Conservation (phyloP, 1,284 basidiomycete genomes). For the Papiliotrema fonsecae region DNA sequence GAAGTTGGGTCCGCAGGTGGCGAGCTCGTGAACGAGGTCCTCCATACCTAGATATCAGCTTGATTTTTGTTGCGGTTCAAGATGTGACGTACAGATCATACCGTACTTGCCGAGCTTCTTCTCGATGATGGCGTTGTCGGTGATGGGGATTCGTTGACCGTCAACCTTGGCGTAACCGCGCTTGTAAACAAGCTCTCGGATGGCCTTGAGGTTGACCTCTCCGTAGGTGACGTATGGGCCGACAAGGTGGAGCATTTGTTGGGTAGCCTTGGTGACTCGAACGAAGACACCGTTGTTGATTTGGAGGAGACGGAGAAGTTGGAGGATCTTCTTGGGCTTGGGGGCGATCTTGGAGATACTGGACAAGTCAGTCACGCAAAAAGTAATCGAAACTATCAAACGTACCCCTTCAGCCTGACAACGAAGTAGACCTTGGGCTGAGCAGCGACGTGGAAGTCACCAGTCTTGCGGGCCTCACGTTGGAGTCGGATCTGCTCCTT, state of each 20-base stretch:
- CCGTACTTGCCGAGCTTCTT: conserved; percentile 86
- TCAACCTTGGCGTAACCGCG: conserved; percentile 98
- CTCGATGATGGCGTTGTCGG: conserved; percentile 93
- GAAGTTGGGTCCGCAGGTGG: conserved; percentile 95
- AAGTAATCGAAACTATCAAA: conserved; percentile 16
- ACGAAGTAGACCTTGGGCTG: conserved; percentile 99
- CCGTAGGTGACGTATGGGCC: conserved; percentile 97
- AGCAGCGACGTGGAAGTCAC: conserved; percentile 96
- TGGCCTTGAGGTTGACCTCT: conserved; percentile 86
- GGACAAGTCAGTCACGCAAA: conserved; percentile 1
- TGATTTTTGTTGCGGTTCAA: neutral
- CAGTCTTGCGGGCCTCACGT: conserved; percentile 83
- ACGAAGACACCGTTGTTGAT: conserved; percentile 99
- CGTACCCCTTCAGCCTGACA: conserved; percentile 88
- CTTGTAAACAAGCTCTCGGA: conserved; percentile 99
- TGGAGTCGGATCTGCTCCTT: conserved; percentile 95
- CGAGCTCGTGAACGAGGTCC: conserved; percentile 97
- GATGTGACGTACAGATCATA: conserved; percentile 68
- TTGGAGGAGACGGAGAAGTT: conserved; percentile 95
- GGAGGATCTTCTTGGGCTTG: conserved; percentile 98
- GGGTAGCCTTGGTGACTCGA: conserved; percentile 92
- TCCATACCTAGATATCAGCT: conserved; percentile 57
- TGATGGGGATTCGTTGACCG: conserved; percentile 94
- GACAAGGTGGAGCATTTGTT: conserved; percentile 96
- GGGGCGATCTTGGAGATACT: conserved; percentile 99